Evolutionary conservation across 805 yeast genomes (phyloP), one percentile per base, ranked within the genome.

Genomic region (Lipomyces sp.): DNA sequence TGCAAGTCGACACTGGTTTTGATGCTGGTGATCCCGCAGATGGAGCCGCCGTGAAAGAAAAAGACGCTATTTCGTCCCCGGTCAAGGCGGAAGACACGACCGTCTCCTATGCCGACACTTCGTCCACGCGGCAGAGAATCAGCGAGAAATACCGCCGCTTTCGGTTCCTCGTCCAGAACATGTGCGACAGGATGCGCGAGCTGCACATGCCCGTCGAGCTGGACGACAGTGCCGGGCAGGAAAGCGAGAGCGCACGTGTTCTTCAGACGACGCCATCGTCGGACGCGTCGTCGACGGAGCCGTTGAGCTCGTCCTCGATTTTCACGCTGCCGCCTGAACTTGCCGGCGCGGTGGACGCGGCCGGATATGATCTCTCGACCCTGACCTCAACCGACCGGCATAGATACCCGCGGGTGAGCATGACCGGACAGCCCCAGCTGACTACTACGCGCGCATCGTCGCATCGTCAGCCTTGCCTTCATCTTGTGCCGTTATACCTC

Each of bases 251-350:
- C 35, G 8, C 35, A 6, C 10, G 29, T 26, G 10, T 6, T 26
- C 29, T 6, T 26, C n/a, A 22, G 16, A 19, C 40, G 13, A 19
- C 40, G 14, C 21, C 14, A 19, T 38, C 31, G 21, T n/a, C 19
- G 18, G 31, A 14, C 5, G 5, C 5, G 4, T 32, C 18, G 6
- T 7, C 14, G 22, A 8, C 28, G 19, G 24, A 18, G 7, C 40
- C 18, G 13, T 11, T 24, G 14, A 26, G 33, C n/a, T 23, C 40
- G 6, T 29, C 44, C 16, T 46, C 49, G 13, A 24, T 29, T 18
- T 47, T 47, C 26, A 41, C 38, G 31, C 23, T 47, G 5, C 51
- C 51, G 13, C 37, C 36, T 8, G 32, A 34, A 2, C 31, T 44
- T 13, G 19, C 43, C 13, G 31, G 38, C 22, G 28, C 22, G 6